Percentiles rank a stretch among this genome's conserved stretches.
Evolutionary conservation across 2,329 filamentous ascomycete species (phyloP).

Genomic region (Pestalotiopsis sp.): DNA sequence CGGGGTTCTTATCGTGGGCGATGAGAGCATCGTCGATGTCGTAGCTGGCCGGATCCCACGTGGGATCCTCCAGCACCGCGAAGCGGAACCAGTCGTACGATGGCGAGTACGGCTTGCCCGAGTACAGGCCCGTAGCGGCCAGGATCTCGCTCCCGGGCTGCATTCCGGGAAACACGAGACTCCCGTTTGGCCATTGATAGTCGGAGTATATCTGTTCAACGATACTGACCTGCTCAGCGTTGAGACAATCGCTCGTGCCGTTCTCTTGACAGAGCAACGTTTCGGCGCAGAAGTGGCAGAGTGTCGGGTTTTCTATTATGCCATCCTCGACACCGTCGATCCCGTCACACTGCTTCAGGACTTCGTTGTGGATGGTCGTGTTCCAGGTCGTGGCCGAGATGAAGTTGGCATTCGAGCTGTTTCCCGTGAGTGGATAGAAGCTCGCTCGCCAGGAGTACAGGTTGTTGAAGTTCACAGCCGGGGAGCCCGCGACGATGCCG

Average conservation of each 20-base stretch:
- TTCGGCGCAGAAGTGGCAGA: slow-evolving; percentile 39
- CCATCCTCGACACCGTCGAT: slow-evolving; percentile 42
- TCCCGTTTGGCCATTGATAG: slow-evolving; percentile 44
- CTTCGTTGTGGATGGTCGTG: slow-evolving; percentile 34
- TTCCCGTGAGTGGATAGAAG: slow-evolving; percentile 41
- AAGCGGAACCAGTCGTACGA: slow-evolving; percentile 50
- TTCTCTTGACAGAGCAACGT: slow-evolving; percentile 32
- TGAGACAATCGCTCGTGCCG: slow-evolving; percentile 42
- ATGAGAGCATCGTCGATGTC: slow-evolving; percentile 34
- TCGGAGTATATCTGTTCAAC: slow-evolving; percentile 44
- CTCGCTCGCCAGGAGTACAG: slow-evolving; percentile 40
- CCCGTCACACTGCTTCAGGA: slow-evolving; percentile 41
- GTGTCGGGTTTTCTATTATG: slow-evolving; percentile 40
- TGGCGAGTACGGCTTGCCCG: slow-evolving; percentile 41
- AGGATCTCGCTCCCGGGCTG: slow-evolving; percentile 47
- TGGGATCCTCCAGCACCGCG: slow-evolving; percentile 45
- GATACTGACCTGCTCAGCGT: slow-evolving; percentile 40
- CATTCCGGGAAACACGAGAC: slow-evolving; percentile 50
- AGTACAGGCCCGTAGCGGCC: slow-evolving; percentile 40
- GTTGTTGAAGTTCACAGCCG: slow-evolving; percentile 39
- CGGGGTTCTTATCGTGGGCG: slow-evolving; percentile 21
- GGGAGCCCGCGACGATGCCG: slow-evolving; percentile 51
- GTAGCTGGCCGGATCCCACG: slow-evolving; percentile 41
- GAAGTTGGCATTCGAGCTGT: slow-evolving; percentile 16
- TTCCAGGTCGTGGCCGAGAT: slow-evolving; percentile 24